Conservation (phyloP, 1,139 yeast species). For the Citeromyces siamensis region DNA sequence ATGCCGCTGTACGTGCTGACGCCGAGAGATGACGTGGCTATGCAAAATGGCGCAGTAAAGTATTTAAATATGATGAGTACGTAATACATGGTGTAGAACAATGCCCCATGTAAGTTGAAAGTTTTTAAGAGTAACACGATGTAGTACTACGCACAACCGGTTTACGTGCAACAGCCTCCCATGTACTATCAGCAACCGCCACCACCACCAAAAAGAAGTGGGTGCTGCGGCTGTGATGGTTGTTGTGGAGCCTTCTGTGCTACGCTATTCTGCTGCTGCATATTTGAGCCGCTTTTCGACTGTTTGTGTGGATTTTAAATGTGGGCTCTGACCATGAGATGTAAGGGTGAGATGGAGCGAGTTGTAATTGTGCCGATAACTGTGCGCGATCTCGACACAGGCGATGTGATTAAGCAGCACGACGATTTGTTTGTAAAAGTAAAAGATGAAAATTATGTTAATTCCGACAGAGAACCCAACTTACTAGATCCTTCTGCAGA, state of each 20-base stretch:
- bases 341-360: not conserved
- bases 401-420: slow-evolving; percentile 1
- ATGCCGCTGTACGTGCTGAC: slow-evolving; percentile 1
- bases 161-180: slow-evolving; percentile 3
- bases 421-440: slow-evolving; percentile 1
- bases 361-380: not conserved
- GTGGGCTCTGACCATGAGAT: not conserved
- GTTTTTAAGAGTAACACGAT: not conserved
- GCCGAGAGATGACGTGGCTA: too few species aligned
- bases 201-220: slow-evolving; percentile 4
- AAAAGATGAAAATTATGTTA: not conserved
- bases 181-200: slow-evolving; percentile 5
- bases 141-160: not conserved
- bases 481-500: not conserved
- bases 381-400: slow-evolving; percentile 1
- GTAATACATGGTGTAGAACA: too few species aligned
- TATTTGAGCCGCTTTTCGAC: not conserved
- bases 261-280: slow-evolving; percentile 3
- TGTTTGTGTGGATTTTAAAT: too few species aligned
- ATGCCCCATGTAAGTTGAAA: not conserved
- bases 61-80: too few species aligned
- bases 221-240: slow-evolving; percentile 3
- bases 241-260: slow-evolving; percentile 3
- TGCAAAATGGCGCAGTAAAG: too few species aligned
- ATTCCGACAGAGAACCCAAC: not conserved